Evolutionary conservation across 208 protist species (phyloP).

Genomic region (Lotmaria passim): DNA sequence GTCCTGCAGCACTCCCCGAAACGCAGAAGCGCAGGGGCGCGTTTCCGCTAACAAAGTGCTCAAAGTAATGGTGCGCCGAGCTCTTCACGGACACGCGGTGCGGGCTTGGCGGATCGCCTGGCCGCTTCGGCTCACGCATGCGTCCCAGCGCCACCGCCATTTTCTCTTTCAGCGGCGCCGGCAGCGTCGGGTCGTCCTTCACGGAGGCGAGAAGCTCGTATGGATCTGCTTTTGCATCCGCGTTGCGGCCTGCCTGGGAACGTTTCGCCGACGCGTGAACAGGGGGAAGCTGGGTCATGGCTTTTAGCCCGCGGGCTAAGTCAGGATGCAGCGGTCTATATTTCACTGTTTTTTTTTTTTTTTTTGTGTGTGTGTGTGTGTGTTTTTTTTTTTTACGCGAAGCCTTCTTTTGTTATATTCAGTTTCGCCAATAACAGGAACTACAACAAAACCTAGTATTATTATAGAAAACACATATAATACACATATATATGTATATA

Average conservation of each 20-base stretch:
- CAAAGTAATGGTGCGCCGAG: constrained; percentile 26
- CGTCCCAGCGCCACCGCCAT: constrained; percentile 17
- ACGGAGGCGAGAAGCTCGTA: constrained; percentile 26
- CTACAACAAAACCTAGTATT: neutral
- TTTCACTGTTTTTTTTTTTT: neutral
- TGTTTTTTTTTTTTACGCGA: neutral
- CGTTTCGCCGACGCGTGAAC: constrained; percentile 20
- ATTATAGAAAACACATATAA: neutral
- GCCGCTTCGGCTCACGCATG: constrained; percentile 13
- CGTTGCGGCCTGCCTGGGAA: constrained; percentile 13
- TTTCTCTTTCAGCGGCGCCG: constrained; percentile 25
- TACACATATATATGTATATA: too few species aligned
- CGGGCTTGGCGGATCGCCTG: neutral
- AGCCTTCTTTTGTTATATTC: neutral
- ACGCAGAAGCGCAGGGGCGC: constrained; percentile 38
- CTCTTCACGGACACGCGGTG: constrained; percentile 1
- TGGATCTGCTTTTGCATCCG: constrained; percentile 21
- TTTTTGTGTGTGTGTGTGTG: neutral
- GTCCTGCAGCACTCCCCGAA: constrained; percentile 7
- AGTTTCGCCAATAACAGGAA: neutral
- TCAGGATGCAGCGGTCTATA: too few species aligned
- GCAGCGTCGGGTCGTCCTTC: constrained; percentile 30
- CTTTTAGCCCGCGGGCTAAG: too few species aligned
- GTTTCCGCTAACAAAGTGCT: constrained; percentile 35
- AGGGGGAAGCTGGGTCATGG: constrained; percentile 30